Conservation (phyloP, 1,284 basidiomycete species). For the Heliocybe sulcata region DNA sequence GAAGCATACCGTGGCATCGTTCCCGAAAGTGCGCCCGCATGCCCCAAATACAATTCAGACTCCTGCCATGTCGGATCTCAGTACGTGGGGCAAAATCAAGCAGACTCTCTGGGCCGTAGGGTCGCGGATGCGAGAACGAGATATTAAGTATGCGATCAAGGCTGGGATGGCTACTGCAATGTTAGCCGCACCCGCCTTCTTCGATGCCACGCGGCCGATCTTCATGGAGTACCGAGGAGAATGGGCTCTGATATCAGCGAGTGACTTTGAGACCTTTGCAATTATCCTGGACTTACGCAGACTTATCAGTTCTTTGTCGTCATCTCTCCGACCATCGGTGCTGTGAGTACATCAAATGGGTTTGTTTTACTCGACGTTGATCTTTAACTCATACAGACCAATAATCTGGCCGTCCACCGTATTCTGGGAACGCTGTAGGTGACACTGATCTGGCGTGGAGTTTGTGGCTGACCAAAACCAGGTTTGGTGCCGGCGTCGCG, state of each 20-base stretch:
- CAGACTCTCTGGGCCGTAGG: slow-evolving; percentile 75
- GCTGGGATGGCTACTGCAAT: slow-evolving; percentile 77
- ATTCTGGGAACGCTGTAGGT: slow-evolving; percentile 78
- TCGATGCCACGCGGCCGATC: slow-evolving; percentile 66
- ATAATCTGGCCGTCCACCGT: slow-evolving; percentile 72
- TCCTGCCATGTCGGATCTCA: slow-evolving; percentile 53
- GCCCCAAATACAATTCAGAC: slow-evolving; percentile 83
- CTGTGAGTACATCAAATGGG: slow-evolving; percentile 50
- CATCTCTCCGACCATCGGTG: slow-evolving; percentile 84
- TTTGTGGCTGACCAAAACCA: slow-evolving; percentile 19
- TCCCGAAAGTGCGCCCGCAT: slow-evolving; percentile 79
- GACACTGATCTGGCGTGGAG: neutral
- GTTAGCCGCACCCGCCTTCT: slow-evolving; percentile 82
- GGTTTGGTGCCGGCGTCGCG: slow-evolving; percentile 76
- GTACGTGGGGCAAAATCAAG: slow-evolving; percentile 51
- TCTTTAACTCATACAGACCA: slow-evolving; percentile 59
- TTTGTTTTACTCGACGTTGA: slow-evolving; percentile 5
- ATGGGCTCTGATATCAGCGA: slow-evolving; percentile 90
- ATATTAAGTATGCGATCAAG: slow-evolving; percentile 87
- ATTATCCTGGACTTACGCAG: neutral
- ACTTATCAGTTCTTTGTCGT: slow-evolving; percentile 72
- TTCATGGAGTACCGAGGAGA: slow-evolving; percentile 85
- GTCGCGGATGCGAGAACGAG: slow-evolving; percentile 62
- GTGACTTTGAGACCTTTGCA: slow-evolving; percentile 16
- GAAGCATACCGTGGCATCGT: slow-evolving; percentile 56